A percentile compares a stretch with the other conserved stretches of the same genome.
These are phyloP conservation scores for Neurospora sp. DNA, from an alignment of 2,329 filamentous ascomycete genomes.

Conservation along the genomic window DNA sequence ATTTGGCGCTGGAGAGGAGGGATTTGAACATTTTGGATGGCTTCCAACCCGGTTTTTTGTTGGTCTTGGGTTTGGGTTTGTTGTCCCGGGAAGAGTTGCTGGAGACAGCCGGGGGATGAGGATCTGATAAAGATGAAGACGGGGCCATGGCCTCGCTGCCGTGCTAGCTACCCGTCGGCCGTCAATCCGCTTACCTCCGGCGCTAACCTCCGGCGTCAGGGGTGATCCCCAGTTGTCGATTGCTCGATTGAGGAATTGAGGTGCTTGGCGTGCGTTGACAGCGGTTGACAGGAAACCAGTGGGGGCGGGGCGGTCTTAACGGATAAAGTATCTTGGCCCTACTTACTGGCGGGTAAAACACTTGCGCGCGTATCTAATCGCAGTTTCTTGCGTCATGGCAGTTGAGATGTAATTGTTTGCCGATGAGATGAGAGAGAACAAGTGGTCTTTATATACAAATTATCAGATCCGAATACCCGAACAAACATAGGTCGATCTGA, in stretches of 20 bases:
- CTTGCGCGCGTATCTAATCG: neutral
- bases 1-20: constrained; percentile 18
- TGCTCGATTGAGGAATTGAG: neutral
- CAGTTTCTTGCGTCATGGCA: neutral
- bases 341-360: neutral
- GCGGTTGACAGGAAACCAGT: neutral
- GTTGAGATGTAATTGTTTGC: neutral
- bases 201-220: neutral
- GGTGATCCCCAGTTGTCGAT: neutral
- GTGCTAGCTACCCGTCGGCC: neutral
- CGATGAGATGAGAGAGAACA: neutral
- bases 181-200: neutral
- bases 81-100: neutral
- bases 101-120: neutral
- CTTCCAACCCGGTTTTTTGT: neutral
- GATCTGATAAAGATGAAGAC: neutral
- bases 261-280: neutral
- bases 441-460: neutral
- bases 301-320: neutral
- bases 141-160: neutral
- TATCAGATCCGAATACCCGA: neutral
- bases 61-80: neutral
- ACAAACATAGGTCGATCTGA: neutral
- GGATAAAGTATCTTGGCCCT: neutral
- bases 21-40: constrained; percentile 9